phyloP scores from a whole-genome alignment of 2,329 filamentous ascomycete species.

The Thelonectria olida region DNA sequence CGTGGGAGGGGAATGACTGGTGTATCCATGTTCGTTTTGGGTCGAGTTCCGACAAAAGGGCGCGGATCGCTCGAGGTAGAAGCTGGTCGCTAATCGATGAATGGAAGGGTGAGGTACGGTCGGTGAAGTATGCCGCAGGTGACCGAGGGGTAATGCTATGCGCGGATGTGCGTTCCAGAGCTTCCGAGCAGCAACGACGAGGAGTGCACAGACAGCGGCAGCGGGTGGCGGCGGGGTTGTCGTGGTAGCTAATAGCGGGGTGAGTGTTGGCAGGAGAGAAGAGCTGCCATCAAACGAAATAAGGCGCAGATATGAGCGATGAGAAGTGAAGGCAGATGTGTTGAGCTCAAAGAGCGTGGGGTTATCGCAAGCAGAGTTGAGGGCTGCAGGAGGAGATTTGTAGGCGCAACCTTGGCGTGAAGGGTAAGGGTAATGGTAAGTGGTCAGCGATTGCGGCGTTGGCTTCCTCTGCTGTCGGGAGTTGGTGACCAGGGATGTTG shows the following conservation, averaged over 20 bases:
- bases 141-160: constrained; percentile 14
- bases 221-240: constrained; percentile 38
- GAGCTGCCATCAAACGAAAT: constrained; percentile 21
- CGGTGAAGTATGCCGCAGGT: background rate
- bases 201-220: constrained; percentile 5
- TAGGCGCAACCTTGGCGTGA: constrained; percentile 9
- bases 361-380: constrained; percentile 14
- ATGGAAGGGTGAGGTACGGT: background rate
- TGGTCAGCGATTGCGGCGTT: constrained; percentile 22
- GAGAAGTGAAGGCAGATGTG: background rate
- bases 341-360: background rate
- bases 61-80: background rate
- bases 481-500: constrained; percentile 28
- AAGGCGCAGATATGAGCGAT: background rate
- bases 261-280: constrained; percentile 2
- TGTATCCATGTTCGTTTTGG: constrained; percentile 64
- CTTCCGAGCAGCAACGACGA: constrained; percentile 20
- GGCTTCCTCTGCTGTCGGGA: constrained; percentile 7
- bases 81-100: background rate
- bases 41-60: background rate
- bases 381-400: constrained; percentile 15
- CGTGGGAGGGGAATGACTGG: constrained; percentile 66
- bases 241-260: constrained; percentile 14
- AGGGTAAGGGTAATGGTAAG: background rate
- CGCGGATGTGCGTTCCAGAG: constrained; percentile 20